Evolutionary conservation across 345 rosid species (phyloP), one percentile per base, ranked within the genome.

Genomic region (Boechera retrofracta): DNA sequence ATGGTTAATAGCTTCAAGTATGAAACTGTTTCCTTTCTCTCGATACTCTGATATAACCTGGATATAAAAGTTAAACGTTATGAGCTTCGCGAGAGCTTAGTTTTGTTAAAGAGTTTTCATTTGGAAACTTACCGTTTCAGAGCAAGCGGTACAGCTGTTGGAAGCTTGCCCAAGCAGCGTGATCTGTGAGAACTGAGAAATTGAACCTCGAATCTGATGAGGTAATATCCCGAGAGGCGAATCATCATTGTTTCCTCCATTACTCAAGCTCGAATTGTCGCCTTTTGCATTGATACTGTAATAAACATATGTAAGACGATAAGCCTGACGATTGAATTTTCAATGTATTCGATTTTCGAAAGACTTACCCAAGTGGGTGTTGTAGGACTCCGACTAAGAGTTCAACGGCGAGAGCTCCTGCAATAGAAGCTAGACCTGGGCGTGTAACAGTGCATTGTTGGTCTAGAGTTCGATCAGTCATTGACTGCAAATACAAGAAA

Each of bases 361-460:
- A 69, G 72, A 73, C 77, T 83, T 84, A 95, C 98, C 99, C 87
- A 15, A 79, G 71, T 64, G 96, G 99, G 66, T 95, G 97, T 83
- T 95, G 98, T 74, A 91, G 81, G 70, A 95, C 79, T 67, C 88
- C 86, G 12, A 91, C 89, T 66, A 92, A 86, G 75, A 95, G 94
- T 78, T 95, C 98, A 76, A 86, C 97, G 0, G 97, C 94, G 26
- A 95, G 87, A 62, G 96, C 88, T 5, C 98, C 91, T 80, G 99
- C 97, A 58, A 91, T 95, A 36, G 99, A 96, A 66, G 99, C 98
- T 68, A 89, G 82, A 44, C 97, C 99, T 3, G 99, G 99, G 42
- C 97, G 94, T 62, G 97, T 92, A 80, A 95, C 99, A 33, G 99
- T 92, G 80, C 99, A 95, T 77, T 95, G 98, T 77, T 92, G 99